Base-by-base conservation (phyloP, 192 early-diverging fungal genomes). In the Coemansia reversa region DNA sequence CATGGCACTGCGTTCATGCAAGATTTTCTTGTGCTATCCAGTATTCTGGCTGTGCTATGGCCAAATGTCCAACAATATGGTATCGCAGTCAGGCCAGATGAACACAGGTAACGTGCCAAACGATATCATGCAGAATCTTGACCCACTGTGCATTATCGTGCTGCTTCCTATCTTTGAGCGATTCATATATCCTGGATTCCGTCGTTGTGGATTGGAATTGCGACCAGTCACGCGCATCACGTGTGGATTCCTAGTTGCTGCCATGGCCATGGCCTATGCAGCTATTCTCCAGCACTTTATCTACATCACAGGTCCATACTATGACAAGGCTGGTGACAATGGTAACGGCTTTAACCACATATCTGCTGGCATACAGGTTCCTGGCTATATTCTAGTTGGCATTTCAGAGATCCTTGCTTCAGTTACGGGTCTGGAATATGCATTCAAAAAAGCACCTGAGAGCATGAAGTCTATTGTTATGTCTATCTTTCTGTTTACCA, bases 41-140 rank as follows among this genome's bases (percentile, higher is more conserved):
- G 58, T 92, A 64, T 92, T 85, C 80, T 92, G 89, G 91, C 81
- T 89, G 33, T 85, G 86, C 64, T 87, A 87, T 66, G 78, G 74
- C 42, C 85, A 87, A 63, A 86, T 87, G 67, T 85, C 84, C 48
- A 86, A 87, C 67, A 87, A 87, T 66, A 71, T 87, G 74, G 69
- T 86, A 25, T 86, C 85, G 65, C 85, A 86, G 78, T 83, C 83
- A 8, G 78, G 84, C 28, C 83, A 83, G 71, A 87, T 87, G 86
- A 81, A 81, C 60, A 71, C 77, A 5, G 74, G 76, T 24, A 65
- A 55, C 33, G 70, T 88, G 9, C 86, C 86, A 5, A 88, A 86
- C 66, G 83, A 88, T 61, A 84, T 88, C 45, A 85, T 88, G 82
- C 74, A 84, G 65, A 86, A 86, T 60, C 75, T 83, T 58, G 81